Base-by-base conservation (phyloP, 139 green algal genomes). In the Chlamydomonas sphaeroides region DNA sequence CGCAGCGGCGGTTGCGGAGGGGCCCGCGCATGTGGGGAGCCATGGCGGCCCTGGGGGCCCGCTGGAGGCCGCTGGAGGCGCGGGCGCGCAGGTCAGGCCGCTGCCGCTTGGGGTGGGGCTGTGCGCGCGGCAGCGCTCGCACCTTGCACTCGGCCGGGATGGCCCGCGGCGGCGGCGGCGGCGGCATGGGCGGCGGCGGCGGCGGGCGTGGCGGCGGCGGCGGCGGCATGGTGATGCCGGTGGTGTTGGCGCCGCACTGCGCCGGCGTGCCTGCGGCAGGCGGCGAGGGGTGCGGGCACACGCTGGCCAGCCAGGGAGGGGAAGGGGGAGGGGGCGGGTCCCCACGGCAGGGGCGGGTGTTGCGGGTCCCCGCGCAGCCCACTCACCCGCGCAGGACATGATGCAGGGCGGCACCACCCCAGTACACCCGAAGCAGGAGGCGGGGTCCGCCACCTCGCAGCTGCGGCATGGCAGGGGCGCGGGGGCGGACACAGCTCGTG, bases 361-460 rank as follows among this genome's bases (percentile, higher is more conserved):
- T 14, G 26, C 30, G 57, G 11, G 28, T 41, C 14, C 28, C 5
- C 6, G 8, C 7, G 6, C 28, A 1, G 5, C 20, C 72, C 18
- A 10, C 49, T 10, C 35, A 80, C 73, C 73, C 21, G 42, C 26
- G 41, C 75, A 82, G 18, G 3, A 0, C 30, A 56, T 10, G 15
- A 72, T 38, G 59, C 75, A 82, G 41, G 11, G 39, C 2, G 15
- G 1, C 4, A n/a, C n/a, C n/a, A n/a, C n/a, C 15, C 23, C n/a
- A 21, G 41, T 11, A 48, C 76, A 83, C n/a, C 25, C 48, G 21
- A 45, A 2, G 42, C 76, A 83, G 42, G 45, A 35, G 30, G 23
- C 23, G 33, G 76, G 62, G 76, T 74, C 45, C 15, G n/a, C 39
- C 63, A 83, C 76, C 48, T 83, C 76, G 38, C 76, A 81, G 18